These are phyloP conservation scores for Penicillium digitatum DNA, from an alignment of 2,329 filamentous ascomycete species.

Conservation along the genomic window DNA sequence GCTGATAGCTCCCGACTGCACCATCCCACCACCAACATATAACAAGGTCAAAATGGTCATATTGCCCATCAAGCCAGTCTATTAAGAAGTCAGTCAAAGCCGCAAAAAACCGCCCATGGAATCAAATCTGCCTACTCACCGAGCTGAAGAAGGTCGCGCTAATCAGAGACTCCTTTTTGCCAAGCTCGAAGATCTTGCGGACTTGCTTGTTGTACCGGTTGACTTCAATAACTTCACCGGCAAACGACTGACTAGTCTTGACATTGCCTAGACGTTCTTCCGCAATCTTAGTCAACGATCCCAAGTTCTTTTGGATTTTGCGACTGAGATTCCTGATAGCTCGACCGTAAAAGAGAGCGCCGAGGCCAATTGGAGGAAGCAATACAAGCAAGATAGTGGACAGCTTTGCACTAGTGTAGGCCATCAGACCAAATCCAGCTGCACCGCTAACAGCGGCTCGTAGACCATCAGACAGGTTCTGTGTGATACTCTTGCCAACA, in stretches of 20 bases:
- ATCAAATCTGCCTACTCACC: conserved; percentile 31
- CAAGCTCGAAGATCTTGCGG: conserved; percentile 84
- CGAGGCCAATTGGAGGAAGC: conserved; percentile 84
- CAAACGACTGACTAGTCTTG: conserved; percentile 93
- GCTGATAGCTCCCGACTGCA: conserved; percentile 77
- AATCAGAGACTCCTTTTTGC: conserved; percentile 79
- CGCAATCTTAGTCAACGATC: conserved; percentile 90
- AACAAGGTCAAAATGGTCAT: conserved; percentile 91
- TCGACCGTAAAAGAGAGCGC: conserved; percentile 87
- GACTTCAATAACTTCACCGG: conserved; percentile 86
- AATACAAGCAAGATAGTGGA: conserved; percentile 82
- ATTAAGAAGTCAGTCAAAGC: conserved; percentile 34
- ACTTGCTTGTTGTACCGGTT: conserved; percentile 88
- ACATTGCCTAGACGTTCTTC: conserved; percentile 98
- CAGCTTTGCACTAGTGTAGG: conserved; percentile 88
- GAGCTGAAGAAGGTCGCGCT: conserved; percentile 84
- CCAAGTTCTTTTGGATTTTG: conserved; percentile 89
- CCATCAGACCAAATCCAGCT: conserved; percentile 88
- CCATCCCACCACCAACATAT: conserved; percentile 85
- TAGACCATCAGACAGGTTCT: conserved; percentile 95
- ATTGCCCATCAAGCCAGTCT: conserved; percentile 89
- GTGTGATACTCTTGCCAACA: conserved; percentile 96
- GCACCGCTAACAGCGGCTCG: conserved; percentile 83
- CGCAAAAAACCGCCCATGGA: neutral
- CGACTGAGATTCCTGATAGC: conserved; percentile 84